Base-by-base conservation (phyloP, 2,329 filamentous ascomycete genomes). In the Aspergillus neoniger region DNA sequence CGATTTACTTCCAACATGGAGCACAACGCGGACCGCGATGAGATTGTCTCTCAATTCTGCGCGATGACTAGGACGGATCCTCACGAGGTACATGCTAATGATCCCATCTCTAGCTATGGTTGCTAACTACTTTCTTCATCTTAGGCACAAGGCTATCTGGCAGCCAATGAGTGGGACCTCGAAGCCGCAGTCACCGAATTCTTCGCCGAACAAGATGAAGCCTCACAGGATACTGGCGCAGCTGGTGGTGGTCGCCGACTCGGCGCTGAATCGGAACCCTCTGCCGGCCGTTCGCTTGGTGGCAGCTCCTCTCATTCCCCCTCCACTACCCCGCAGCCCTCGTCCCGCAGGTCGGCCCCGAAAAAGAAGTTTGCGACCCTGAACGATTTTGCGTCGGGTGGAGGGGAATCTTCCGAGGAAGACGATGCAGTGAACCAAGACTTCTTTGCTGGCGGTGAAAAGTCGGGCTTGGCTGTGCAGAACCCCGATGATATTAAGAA, bases 101-200 rank as follows among this genome's bases (percentile, higher is more conserved):
- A 28, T 19, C 55, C 39, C 17, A 41, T 7, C 32, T 7, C 4
- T 28, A 9, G 15, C 58, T 21, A 9, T 28, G 63, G n/a, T n/a
- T 12, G 49, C 55, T 60, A 58, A 58, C 7, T 6, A 8, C n/a
- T 6, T n/a, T 8, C 14, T 8, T 9, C 10, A 14, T 43, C 12
- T 12, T 39, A 92, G 89, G 90, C 90, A 50, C 81, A 81, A 58
- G 82, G 88, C 62, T 90, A 90, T 66, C 85, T 94, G 7, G 79
- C 81, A 21, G 82, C 83, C 38, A 87, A 84, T 69, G 78, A 83
- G 65, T 92, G 90, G 88, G 84, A 92, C 69, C 77, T 91, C 47
- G 81, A 84, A 65, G 78, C 81, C 9, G 89, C 89, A 15, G 83
- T 85, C 57, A 82, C 85, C 30, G 83, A 86, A 54, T 90, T 83